A percentile compares a stretch with the other conserved stretches of the same genome.
Conservation (phyloP, 768 basidiomycete species). For the Calvatia gigantea region DNA sequence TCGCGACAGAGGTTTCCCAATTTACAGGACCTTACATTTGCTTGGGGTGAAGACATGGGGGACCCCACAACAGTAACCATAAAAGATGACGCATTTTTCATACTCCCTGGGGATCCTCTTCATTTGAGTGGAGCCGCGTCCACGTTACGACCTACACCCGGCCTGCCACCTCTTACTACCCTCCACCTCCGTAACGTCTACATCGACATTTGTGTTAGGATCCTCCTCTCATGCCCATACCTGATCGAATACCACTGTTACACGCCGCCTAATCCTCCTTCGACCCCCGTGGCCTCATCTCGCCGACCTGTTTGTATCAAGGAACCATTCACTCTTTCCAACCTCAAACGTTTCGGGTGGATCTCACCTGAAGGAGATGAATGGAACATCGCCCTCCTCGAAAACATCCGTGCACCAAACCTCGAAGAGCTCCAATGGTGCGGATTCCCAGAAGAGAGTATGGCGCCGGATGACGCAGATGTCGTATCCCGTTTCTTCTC, state of each 20-base stretch:
- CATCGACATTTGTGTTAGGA: neutral
- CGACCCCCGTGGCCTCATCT: too few species aligned
- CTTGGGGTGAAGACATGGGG: neutral
- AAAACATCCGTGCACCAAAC: neutral
- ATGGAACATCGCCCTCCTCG: neutral
- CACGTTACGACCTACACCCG: neutral
- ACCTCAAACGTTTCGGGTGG: neutral
- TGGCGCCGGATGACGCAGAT: neutral
- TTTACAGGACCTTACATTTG: neutral
- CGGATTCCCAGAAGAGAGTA: neutral
- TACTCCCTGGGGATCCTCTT: too few species aligned
- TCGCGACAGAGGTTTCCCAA: neutral
- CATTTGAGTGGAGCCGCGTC: neutral
- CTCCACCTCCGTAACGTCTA: neutral
- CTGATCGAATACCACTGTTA: neutral
- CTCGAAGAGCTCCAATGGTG: neutral
- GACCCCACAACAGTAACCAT: neutral
- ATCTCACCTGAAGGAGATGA: neutral
- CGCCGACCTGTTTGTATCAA: too few species aligned
- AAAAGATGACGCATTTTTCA: neutral
- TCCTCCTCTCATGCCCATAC: neutral
- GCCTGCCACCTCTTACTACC: neutral
- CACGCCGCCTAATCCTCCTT: neutral
- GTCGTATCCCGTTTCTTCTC: neutral
- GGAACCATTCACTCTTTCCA: neutral